Evolutionary conservation across 2,329 filamentous ascomycete species (phyloP).

Genomic region (Pyrenochaeta sp.): DNA sequence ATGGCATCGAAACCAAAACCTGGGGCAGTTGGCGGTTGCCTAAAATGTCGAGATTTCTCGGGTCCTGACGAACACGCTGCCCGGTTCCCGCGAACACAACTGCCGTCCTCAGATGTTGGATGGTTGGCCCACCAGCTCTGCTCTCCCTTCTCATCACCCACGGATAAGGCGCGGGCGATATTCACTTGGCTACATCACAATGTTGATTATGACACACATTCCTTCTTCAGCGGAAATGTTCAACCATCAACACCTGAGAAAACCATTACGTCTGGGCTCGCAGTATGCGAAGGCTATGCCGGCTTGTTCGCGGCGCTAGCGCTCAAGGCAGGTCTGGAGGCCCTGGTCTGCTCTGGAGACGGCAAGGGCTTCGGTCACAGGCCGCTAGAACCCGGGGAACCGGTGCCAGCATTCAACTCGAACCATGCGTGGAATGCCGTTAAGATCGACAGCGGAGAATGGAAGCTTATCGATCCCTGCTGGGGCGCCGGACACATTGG

Average conservation of each 20-base stretch:
- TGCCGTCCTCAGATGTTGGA: slow-evolving; percentile 73
- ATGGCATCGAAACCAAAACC: slow-evolving; percentile 55
- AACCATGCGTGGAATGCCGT: slow-evolving; percentile 95
- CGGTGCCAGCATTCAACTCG: slow-evolving; percentile 69
- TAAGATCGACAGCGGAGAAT: slow-evolving; percentile 82
- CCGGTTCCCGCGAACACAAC: slow-evolving; percentile 74
- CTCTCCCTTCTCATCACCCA: slow-evolving; percentile 77
- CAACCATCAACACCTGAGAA: slow-evolving; percentile 73
- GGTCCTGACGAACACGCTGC: slow-evolving; percentile 79
- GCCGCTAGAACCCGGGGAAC: slow-evolving; percentile 68
- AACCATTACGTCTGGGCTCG: slow-evolving; percentile 78
- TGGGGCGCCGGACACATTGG: slow-evolving; percentile 85
- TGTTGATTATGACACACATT: slow-evolving; percentile 80
- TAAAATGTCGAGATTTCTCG: slow-evolving; percentile 88
- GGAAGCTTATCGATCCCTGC: slow-evolving; percentile 91
- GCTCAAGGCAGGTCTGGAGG: slow-evolving; percentile 79
- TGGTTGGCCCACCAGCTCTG: slow-evolving; percentile 83
- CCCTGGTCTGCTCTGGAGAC: slow-evolving; percentile 76
- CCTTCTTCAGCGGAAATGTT: slow-evolving; percentile 78
- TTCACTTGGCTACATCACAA: slow-evolving; percentile 98
- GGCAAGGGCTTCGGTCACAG: slow-evolving; percentile 85
- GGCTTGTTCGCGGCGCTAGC: slow-evolving; percentile 82
- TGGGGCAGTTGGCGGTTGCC: slow-evolving; percentile 60
- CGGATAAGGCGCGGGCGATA: slow-evolving; percentile 90
- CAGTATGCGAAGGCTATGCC: slow-evolving; percentile 93